Conservation (phyloP, 2,329 filamentous ascomycete species). For the Phyllosticta citribraziliensis region DNA sequence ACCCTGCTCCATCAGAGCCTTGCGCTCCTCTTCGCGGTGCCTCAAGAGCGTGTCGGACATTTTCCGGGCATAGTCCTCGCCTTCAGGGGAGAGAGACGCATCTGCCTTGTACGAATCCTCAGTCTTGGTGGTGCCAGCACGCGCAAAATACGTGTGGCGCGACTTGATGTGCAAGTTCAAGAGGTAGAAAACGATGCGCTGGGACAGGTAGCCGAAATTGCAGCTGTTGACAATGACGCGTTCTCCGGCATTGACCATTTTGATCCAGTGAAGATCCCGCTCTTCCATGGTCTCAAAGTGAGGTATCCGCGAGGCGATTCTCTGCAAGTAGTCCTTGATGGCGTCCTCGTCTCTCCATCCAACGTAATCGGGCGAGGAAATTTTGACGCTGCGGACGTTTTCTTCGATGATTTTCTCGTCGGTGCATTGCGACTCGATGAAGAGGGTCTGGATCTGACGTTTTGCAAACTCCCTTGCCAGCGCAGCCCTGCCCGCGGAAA, state of each 20-base stretch:
- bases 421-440: conserved; percentile 92
- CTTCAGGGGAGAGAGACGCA: conserved; percentile 70
- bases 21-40: conserved; percentile 74
- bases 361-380: conserved; percentile 91
- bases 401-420: conserved; percentile 90
- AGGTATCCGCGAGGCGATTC: conserved; percentile 87
- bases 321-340: conserved; percentile 78
- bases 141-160: conserved; percentile 83
- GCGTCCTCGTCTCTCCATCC: conserved; percentile 90
- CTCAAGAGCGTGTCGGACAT: conserved; percentile 77
- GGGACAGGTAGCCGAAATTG: conserved; percentile 90
- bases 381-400: conserved; percentile 95
- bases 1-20: conserved; percentile 56
- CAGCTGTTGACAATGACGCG: conserved; percentile 94
- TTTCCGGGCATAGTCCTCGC: conserved; percentile 60
- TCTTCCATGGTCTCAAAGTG: conserved; percentile 97
- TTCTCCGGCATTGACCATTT: conserved; percentile 97
- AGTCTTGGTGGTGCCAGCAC: conserved; percentile 75
- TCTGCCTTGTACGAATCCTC: conserved; percentile 90
- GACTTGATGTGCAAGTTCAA: conserved; percentile 97
- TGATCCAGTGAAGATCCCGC: conserved; percentile 89
- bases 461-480: conserved; percentile 96
- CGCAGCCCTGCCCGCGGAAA: conserved; percentile 68
- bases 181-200: conserved; percentile 96
- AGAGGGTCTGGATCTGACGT: conserved; percentile 89